Conservation (phyloP, 805 yeast genomes). For the Saccharomycopsis javanensis region DNA sequence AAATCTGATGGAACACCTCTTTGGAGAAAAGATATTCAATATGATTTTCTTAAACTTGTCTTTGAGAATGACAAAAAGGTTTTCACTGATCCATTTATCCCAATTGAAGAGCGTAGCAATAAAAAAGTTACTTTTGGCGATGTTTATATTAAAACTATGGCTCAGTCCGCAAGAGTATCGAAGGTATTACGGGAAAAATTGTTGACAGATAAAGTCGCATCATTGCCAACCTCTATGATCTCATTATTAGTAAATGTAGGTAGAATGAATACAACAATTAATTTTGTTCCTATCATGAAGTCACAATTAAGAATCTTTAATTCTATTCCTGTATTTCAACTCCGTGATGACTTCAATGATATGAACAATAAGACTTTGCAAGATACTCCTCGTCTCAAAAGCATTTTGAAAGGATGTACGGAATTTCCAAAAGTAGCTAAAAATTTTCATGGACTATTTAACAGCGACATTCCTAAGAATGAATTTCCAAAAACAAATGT, state of each 20-base stretch:
- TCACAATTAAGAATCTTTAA: constrained; percentile 89
- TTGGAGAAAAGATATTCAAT: constrained; percentile 81
- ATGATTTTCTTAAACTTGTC: constrained; percentile 57
- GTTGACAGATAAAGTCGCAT: constrained; percentile 48
- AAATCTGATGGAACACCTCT: constrained; percentile 89
- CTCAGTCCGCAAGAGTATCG: constrained; percentile 76
- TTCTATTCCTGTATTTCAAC: constrained; percentile 81
- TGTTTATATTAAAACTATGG: constrained; percentile 69
- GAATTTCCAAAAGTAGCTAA: constrained; percentile 51
- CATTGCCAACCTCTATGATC: constrained; percentile 66
- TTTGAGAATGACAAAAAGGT: constrained; percentile 56
- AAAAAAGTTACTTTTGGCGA: constrained; percentile 69
- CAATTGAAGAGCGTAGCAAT: constrained; percentile 22
- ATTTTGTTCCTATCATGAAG: constrained; percentile 91
- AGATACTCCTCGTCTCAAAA: constrained; percentile 89
- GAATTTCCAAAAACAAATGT: constrained; percentile 47
- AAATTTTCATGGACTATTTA: constrained; percentile 37
- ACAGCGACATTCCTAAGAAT: constrained; percentile 23
- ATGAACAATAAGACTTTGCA: constrained; percentile 64
- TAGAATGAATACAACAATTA: constrained; percentile 88
- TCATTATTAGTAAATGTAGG: constrained; percentile 87
- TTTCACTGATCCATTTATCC: constrained; percentile 51
- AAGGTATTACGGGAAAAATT: constrained; percentile 73
- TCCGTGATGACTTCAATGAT: constrained; percentile 37
- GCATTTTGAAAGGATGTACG: constrained; percentile 79